Evolutionary conservation across 2,329 filamentous ascomycete genomes (phyloP), one percentile per base, ranked within the genome.

Genomic region (Paraphoma chrysanthemicola): DNA sequence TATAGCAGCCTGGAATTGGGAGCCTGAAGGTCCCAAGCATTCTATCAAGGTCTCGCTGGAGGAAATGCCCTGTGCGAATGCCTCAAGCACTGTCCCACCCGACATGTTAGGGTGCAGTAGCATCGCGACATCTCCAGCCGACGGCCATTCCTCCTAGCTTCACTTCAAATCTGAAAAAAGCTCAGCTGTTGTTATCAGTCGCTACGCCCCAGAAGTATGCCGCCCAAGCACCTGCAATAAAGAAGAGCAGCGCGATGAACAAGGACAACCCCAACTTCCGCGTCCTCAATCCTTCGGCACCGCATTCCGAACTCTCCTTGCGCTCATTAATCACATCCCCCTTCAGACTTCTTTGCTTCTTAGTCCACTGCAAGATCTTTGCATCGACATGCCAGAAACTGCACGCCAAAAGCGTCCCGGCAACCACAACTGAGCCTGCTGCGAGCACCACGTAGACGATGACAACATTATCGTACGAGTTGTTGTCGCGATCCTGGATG

Each of bases 181-280:
- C 44, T 50, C 51, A 67, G 3, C 53, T 54, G 30, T 71, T 70
- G 17, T 85, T 79, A 0, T 82, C 82, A 0, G 83, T 87, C 4
- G 82, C 82, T 2, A 84, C 79, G 7, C 86, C 85, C 85, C 85
- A 88, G 57, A 88, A 86, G 67, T 86, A 88, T 0, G 83, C 85
- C 8, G 64, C 71, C 83, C 84, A 86, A 2, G 77, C 77, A 0
- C 86, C 85, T 9, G 85, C 31, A 0, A 84, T 78, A 41, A 87
- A 60, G 3, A 83, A 18, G 0, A 82, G 62, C 1, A 86, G 62
- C 0, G 72, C 69, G 1, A 60, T 68, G 49, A 86, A 84, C 54
- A 81, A 81, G 33, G 8, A 64, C 55, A 36, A 79, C 59, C 11
- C 79, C 83, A 10, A 49, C 54, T 23, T 60, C 67, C 50, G 67